Evolutionary conservation across 495 filamentous ascomycete genomes (phyloP).

Genomic region (Pseudevernia furfuracea): DNA sequence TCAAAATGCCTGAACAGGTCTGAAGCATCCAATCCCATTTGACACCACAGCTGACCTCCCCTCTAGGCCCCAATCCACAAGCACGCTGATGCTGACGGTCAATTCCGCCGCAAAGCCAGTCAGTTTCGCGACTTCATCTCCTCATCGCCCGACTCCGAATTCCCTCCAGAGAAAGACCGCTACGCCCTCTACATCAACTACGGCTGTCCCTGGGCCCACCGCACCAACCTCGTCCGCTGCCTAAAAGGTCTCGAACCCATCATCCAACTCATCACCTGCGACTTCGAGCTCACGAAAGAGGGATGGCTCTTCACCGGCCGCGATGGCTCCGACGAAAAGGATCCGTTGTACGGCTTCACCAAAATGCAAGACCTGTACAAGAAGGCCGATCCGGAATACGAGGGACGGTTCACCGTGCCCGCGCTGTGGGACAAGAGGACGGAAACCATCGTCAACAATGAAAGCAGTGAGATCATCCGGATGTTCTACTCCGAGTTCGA

Average conservation of each 20-base stretch:
- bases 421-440: constrained; percentile 68
- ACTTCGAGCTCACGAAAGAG: constrained; percentile 55
- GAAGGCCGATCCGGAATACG: constrained; percentile 57
- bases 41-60: neutral
- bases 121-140: constrained; percentile 46
- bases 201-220: constrained; percentile 80
- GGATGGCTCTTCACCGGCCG: constrained; percentile 69
- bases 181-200: constrained; percentile 73
- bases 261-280: constrained; percentile 60
- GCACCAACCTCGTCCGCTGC: constrained; percentile 64
- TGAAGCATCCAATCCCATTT: neutral
- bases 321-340: constrained; percentile 47
- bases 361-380: constrained; percentile 68
- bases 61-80: constrained; percentile 29
- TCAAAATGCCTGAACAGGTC: constrained; percentile 11
- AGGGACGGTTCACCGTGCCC: constrained; percentile 72
- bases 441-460: constrained; percentile 72
- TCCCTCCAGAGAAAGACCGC: constrained; percentile 64
- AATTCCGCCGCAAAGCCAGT: constrained; percentile 44
- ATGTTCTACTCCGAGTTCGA: constrained; percentile 59
- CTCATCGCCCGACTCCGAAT: constrained; percentile 47
- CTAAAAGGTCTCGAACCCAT: constrained; percentile 72
- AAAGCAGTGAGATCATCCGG: constrained; percentile 75
- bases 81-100: constrained; percentile 41
- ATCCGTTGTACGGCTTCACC: constrained; percentile 58